Evolutionary conservation across 2,329 filamentous ascomycete genomes (phyloP).

Genomic region (Malbranchea zuffiana): DNA sequence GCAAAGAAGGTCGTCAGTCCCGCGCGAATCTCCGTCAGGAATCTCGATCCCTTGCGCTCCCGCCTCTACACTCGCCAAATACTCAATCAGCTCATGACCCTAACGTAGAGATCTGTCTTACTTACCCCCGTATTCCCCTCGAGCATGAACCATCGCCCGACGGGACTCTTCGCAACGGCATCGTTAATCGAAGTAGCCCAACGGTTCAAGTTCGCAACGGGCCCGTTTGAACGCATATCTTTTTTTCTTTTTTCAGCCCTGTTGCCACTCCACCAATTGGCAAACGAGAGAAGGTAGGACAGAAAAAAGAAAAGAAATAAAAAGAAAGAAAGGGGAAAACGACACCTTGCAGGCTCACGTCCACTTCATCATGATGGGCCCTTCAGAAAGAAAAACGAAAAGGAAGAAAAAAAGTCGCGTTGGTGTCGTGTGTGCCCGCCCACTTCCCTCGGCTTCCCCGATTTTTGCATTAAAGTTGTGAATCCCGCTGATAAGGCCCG

Average conservation of each 20-base stretch:
- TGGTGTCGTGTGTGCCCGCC: too few relatives aligned
- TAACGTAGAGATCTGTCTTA: too few relatives aligned
- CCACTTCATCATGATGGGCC: not conserved
- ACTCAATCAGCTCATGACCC: too few relatives aligned
- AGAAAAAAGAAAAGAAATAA: not conserved
- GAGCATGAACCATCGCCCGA: conserved; percentile 66
- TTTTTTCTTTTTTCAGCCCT: not conserved
- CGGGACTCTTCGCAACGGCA: conserved; percentile 51
- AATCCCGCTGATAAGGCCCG: too few relatives aligned
- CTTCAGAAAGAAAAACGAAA: conserved; percentile 1
- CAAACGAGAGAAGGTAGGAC: not conserved
- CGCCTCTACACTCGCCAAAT: conserved; percentile 52
- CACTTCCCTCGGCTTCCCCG: too few relatives aligned
- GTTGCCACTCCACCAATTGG: not conserved
- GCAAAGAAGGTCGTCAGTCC: conserved; percentile 70
- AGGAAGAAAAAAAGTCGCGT: not conserved
- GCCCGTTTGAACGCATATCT: not conserved
- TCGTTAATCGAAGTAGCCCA: conserved; percentile 44
- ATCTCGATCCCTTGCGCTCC: conserved; percentile 63
- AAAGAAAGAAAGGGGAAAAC: not conserved
- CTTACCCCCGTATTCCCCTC: too few relatives aligned
- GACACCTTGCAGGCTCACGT: not conserved
- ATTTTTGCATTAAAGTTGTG: too few relatives aligned
- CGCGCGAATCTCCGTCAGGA: conserved; percentile 74
- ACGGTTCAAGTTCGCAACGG: conserved; percentile 13